Base-by-base conservation (phyloP, 306 rosid genomes). In the Leucaena leucocephala region DNA sequence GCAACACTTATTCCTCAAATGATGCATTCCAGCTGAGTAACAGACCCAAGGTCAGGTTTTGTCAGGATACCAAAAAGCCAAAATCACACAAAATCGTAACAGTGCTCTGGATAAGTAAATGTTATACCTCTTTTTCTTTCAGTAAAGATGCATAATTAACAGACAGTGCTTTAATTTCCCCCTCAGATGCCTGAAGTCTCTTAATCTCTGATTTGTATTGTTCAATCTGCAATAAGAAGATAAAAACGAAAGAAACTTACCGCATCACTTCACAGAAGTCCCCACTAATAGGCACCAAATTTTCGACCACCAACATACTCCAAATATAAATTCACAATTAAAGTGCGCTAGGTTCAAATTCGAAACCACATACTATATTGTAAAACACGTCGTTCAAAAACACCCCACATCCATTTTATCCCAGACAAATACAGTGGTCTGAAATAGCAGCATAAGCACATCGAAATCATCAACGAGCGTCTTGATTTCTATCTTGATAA, bases 151-250 rank as follows among this genome's bases (percentile, higher is more conserved):
- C 98, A 83, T 95, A 95, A 85, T 92, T 92, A 82, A 87, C 86
- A 58, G 98, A 95, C 35, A 92, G 81, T 44, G 94, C 97, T 89
- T 95, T 92, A 78, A 95, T 92, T 86, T 95, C 97, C 39, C 92
- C 89, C 85, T 95, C 98, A 0, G 98, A 95, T 74, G 92, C 94
- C 85, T 91, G 95, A 85, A 95, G 98, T 83, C 89, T 92, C 89
- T 87, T 89, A 77, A 95, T 91, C 82, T 95, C 96, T 55, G 87
- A 82, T 85, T 80, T 89, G 79, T 86, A 92, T 71, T 87, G 93
- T 66, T 90, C 96, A 80, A 92, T 84, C 98, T 92, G 81, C 84
- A 80, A 82, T 22, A 64, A 76, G 34, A 62, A 57, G 72, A 76
- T 52, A 13, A 66, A 44, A 76, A 38, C 65, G 19, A 74, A 16